Percentiles rank a stretch among this genome's conserved stretches.
phyloP scores from a whole-genome alignment of 306 rosid genomes.

The Comarum palustre region DNA sequence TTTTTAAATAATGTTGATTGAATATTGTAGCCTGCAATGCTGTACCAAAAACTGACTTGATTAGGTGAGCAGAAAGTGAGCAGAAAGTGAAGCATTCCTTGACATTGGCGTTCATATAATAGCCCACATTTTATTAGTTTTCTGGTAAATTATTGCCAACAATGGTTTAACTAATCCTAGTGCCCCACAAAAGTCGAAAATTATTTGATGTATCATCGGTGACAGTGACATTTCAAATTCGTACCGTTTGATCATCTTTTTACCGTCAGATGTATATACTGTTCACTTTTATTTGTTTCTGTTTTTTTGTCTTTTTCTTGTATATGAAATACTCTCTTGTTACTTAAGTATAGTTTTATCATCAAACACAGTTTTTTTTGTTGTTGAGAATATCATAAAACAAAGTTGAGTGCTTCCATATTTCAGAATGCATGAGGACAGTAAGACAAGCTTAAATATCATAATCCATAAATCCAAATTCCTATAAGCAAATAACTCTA shows the following conservation, averaged over 20 bases:
- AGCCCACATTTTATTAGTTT: neutral
- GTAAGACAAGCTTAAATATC: neutral
- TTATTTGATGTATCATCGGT: too few relatives aligned
- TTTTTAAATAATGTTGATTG: neutral
- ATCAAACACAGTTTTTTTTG: too few relatives aligned
- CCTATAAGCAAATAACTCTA: neutral
- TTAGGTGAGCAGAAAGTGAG: constrained; percentile 1
- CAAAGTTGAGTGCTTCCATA: neutral
- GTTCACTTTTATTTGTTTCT: too few relatives aligned
- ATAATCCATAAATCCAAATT: neutral
- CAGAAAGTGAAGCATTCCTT: neutral
- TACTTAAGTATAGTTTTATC: neutral
- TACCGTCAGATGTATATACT: too few relatives aligned
- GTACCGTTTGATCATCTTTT: too few relatives aligned
- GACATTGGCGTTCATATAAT: neutral
- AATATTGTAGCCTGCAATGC: constrained; percentile 2
- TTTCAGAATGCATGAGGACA: neutral
- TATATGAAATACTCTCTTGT: too few relatives aligned
- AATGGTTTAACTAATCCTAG: neutral
- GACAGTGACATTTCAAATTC: too few relatives aligned
- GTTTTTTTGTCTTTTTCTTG: too few relatives aligned
- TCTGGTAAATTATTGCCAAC: neutral
- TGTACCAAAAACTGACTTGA: neutral
- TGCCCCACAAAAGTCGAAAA: too few relatives aligned
- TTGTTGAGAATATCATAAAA: neutral